Evolutionary conservation across 176 grass and related monocot species (phyloP), one percentile per base, ranked within the genome.

Genomic region (Carex kokanica): DNA sequence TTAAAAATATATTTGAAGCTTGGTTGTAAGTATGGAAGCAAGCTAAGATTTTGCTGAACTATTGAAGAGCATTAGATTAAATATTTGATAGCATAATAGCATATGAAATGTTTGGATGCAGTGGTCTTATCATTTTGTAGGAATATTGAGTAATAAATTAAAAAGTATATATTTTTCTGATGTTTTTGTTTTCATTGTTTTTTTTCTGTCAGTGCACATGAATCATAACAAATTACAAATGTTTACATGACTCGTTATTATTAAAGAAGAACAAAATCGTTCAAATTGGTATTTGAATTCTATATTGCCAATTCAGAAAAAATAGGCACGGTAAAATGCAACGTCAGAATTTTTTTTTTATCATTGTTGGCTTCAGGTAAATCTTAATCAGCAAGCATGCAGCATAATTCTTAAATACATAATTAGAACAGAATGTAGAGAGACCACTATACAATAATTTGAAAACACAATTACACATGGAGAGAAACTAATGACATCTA

Each of bases 401-500:
- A 66, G 18, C 55, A 20, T 29, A 13, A 75, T 31, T 64, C n/a
- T 53, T 6, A 56, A 14, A 66, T 81, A 18, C 20, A 49, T 20
- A 82, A 61, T 52, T 4, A 82, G 20, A 24, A 53, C n/a, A 53
- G 13, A 21, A 2, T 5, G 16, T 36, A 61, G 32, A 60, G 78
- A 81, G 40, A 81, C 60, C 53, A 55, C 38, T 90, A 85, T 83
- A 91, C 86, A 85, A 75, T 34, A n/a, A 73, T 82, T 75, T 47
- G 29, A 41, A 29, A 61, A 14, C 53, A 75, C 55, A 59, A 80
- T 64, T 82, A 82, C 79, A 82, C 79, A 40, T 40, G 40, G 60
- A 41, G 5, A 82, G 20, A 64, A 61, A 64, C 64, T 43, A 20
- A 15, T 27, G 18, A 27, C 18, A 43, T 27, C 16, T 47, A 27